Evolutionary conservation across 768 basidiomycete species (phyloP), one percentile per base, ranked within the genome.

Genomic region (Floccularia luteovirens): DNA sequence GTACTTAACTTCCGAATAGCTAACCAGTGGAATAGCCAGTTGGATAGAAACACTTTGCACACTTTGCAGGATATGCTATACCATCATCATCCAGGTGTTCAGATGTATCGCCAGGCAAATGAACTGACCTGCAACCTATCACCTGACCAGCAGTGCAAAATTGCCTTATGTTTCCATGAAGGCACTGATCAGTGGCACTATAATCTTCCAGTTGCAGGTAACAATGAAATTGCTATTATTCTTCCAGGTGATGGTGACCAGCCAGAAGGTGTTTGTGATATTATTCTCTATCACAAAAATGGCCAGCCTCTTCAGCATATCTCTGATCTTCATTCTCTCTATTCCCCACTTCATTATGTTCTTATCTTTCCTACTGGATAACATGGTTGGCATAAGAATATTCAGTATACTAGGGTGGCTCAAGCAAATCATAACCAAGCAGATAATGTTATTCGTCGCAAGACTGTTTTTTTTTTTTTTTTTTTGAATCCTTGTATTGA

Each of bases 341-440:
- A 73, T 44, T 22, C 45, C 0, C 46, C 67, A 0, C 51, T 74
- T 0, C 62, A 70, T 11, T 73, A 70, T 62, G 59, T 65, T 0
- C 45, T 75, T 0, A 52, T 75, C 1, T 72, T 72, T 54, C 64
- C 69, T 3, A 13, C 36, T 27, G 68, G 67, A 2, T 47, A 63
- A 11, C 31, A 47, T 30, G 69, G 69, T 2, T 74, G 63, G 68
- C 54, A 61, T 43, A 10, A 44, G 3, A 22, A 54, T 16, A 17
- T 33, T 0, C 3, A 33, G 11, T 24, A 32, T 6, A 41, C n/a
- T 32, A 28, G 31, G 16, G 44, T 24, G 1, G 4, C 24, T 12
- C 12, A n/a, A 12, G 12, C 31, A 31, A 42, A 42, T 2, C 48
- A 57, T 8, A 50, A 71, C 2, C 38, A 35, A n/a, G 33, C 14